These are phyloP conservation scores for Calophaca sinica DNA, from an alignment of 306 rosid species.

Conservation along the genomic window DNA sequence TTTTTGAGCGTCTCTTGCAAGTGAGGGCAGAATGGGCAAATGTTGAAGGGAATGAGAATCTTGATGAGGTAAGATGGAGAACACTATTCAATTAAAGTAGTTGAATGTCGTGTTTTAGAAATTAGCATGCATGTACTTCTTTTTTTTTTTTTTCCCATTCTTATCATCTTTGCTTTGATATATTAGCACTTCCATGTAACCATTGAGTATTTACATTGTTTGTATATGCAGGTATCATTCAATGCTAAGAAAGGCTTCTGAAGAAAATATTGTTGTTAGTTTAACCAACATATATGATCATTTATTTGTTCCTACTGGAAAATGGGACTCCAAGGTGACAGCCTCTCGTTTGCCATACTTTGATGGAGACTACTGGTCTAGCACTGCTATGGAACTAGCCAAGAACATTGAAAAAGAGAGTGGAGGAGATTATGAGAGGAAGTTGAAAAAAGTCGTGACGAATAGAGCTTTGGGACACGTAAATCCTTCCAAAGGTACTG, in stretches of 20 bases:
- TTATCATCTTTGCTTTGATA: neutral
- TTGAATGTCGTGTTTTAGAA: too few species aligned
- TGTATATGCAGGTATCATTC: conserved; percentile 61
- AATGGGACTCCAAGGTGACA: conserved; percentile 56
- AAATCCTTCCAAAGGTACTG: conserved; percentile 51
- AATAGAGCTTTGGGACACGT: conserved; percentile 61
- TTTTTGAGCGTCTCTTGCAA: conserved; percentile 45
- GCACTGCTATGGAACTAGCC: conserved; percentile 53
- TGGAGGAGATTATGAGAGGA: conserved; percentile 39
- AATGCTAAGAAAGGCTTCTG: conserved; percentile 60
- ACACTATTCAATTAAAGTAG: neutral
- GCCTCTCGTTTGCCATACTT: conserved; percentile 73
- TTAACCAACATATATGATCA: conserved; percentile 61
- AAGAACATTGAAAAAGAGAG: conserved; percentile 43
- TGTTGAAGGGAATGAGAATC: conserved; percentile 40
- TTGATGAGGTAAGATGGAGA: conserved; percentile 57
- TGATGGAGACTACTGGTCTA: conserved; percentile 75
- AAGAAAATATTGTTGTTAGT: conserved; percentile 63
- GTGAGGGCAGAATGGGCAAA: conserved; percentile 55
- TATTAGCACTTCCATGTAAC: conserved; percentile 16
- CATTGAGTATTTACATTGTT: conserved; percentile 6
- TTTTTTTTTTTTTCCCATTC: too few species aligned
- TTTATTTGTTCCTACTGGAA: conserved; percentile 55
- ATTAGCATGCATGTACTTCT: too few species aligned
- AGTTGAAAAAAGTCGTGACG: conserved; percentile 30